Evolutionary conservation across 2,329 filamentous ascomycete genomes (phyloP), one percentile per base, ranked within the genome.

Genomic region (Ascochyta pisi): DNA sequence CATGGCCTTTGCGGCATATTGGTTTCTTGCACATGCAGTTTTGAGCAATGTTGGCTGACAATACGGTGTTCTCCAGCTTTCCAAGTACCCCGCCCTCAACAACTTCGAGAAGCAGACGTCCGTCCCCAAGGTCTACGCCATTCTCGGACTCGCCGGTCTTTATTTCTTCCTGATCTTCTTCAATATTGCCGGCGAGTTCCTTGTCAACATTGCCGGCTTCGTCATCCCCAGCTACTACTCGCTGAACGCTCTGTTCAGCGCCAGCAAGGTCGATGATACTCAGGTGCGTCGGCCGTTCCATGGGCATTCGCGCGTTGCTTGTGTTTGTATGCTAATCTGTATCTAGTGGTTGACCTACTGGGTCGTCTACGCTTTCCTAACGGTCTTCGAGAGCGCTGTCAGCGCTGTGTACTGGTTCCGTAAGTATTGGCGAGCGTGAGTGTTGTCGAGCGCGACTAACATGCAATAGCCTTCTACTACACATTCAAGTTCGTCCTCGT

Each of bases 401-500:
- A 92, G 85, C 79, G 89, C 92, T 62, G 90, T 94, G 62, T 95
- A 95, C 85, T 96, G 91, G 91, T 92, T 96, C 83, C 90, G 76
- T 78, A 72, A 57, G 76, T 73, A 31, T 27, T 41, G 19, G 16
- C 47, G 31, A 8, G 16, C 12, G 31, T 23, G 16, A 48, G 9
- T 15, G 12, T 44, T n/a, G 9, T 7, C 8, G 1, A 4, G 23
- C 26, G 26, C 6, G 35, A 56, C 66, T 67, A 50, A 70, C 54
- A 19, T 23, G 31, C 8, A n/a, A 31, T 53, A 78, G 79, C 95
- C 75, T 99, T 99, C 84, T 99, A 99, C 89, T 99, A 91, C 82
- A 94, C 93, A 76, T 98, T 99, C 90, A 99, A 99, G 86, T 97
- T 99, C 76, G 83, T 96, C 75, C 90, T 98, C 78, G 85, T 98